These are phyloP conservation scores for Psidium friedrichsthalianum DNA, from an alignment of 345 rosid genomes.

Conservation along the genomic window DNA sequence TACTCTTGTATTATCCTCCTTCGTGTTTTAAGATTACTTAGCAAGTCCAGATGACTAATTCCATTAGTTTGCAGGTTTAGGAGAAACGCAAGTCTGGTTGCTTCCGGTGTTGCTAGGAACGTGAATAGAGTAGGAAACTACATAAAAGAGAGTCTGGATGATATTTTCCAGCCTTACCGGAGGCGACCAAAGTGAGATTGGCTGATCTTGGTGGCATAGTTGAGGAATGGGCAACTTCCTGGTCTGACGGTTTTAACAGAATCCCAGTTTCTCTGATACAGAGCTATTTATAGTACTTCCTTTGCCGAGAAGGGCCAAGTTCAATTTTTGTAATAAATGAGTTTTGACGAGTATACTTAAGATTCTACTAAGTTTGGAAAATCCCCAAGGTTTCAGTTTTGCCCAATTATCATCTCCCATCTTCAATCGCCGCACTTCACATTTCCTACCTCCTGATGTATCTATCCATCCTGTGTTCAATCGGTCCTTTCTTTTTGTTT, in stretches of 20 bases:
- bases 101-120: constrained; percentile 51
- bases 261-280: not conserved
- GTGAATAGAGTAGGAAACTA: constrained; percentile 39
- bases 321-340: not conserved
- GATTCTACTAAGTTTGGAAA: not conserved
- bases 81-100: constrained; percentile 49
- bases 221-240: not conserved
- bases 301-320: not conserved
- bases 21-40: not conserved
- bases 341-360: not conserved
- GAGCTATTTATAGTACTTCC: not conserved
- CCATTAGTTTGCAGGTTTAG: constrained; percentile 31
- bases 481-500: not conserved
- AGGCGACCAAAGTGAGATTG: constrained; percentile 27
- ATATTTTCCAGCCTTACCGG: constrained; percentile 34
- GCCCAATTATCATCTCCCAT: not conserved
- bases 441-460: not conserved
- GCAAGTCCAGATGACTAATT: not conserved
- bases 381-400: not conserved
- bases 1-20: not conserved
- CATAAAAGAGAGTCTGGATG: constrained; percentile 43
- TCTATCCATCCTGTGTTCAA: not conserved
- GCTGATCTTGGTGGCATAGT: not conserved
- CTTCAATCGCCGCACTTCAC: not conserved
- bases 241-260: not conserved